These are phyloP conservation scores for Chlorencoelia australis DNA, from an alignment of 2,329 filamentous ascomycete genomes.

Conservation along the genomic window DNA sequence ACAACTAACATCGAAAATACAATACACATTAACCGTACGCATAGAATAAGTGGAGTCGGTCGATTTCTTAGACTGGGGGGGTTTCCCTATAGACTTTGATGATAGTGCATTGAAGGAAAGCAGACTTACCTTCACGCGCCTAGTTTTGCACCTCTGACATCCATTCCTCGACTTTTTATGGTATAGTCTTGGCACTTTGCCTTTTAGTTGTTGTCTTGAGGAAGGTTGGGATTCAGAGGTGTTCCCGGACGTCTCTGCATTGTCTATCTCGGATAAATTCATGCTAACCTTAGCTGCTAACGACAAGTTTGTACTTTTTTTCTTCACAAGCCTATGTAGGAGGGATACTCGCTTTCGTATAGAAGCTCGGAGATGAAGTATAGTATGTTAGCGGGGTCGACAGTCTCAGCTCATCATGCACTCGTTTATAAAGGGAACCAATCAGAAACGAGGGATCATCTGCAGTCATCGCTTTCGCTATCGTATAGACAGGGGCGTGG, in stretches of 20 bases:
- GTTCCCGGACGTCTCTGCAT: too few species aligned
- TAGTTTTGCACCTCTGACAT: slow-evolving; percentile 24
- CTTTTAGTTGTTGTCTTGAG: slow-evolving; percentile 3
- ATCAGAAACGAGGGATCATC: too few species aligned
- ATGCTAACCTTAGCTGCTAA: background rate
- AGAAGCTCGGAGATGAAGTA: background rate
- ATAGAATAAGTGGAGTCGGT: background rate
- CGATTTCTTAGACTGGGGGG: too few species aligned
- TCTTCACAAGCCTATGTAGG: background rate
- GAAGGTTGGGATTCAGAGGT: too few species aligned
- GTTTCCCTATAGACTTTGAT: too few species aligned
- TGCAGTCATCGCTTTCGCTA: background rate
- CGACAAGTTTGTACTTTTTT: too few species aligned
- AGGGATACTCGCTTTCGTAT: too few species aligned
- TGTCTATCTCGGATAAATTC: background rate
- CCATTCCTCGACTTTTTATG: slow-evolving; percentile 27
- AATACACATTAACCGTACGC: background rate
- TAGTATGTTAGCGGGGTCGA: background rate
- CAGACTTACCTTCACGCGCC: slow-evolving; percentile 25
- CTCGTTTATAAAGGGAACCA: too few species aligned
- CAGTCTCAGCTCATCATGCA: too few species aligned
- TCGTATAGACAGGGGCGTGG: too few species aligned
- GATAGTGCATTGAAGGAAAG: too few species aligned
- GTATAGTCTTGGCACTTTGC: slow-evolving; percentile 20
- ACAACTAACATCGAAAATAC: background rate